A percentile compares a stretch with the other conserved stretches of the same genome.
These are phyloP conservation scores for Ceratobasidium sp. DNA, from an alignment of 1,284 basidiomycete species.

Conservation along the genomic window DNA sequence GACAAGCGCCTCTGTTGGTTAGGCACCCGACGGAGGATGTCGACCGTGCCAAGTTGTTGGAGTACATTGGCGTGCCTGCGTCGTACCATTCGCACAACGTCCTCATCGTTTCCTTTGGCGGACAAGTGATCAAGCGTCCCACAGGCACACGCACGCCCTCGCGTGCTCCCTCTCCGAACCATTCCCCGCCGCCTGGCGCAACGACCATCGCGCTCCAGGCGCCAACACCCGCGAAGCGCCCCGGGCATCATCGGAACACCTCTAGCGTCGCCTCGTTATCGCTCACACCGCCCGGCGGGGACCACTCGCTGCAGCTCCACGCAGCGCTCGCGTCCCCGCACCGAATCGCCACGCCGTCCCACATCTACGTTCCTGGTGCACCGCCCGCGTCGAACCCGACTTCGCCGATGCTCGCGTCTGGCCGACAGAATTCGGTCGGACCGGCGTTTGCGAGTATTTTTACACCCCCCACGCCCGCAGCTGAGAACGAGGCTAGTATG, in stretches of 20 bases:
- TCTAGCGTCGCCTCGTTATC: conserved; percentile 22
- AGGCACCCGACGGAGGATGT: conserved; percentile 61
- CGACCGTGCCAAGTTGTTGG: conserved; percentile 67
- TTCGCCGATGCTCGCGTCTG: conserved; percentile 44
- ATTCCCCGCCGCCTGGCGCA: conserved; percentile 12
- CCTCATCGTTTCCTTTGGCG: conserved; percentile 80
- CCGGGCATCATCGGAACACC: conserved; percentile 17
- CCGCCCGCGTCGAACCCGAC: conserved; percentile 55
- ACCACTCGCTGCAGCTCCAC: conserved; percentile 38
- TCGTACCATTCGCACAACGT: conserved; percentile 61
- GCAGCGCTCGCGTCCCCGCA: conserved; percentile 24
- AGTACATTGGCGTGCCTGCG: conserved; percentile 68
- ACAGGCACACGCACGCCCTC: conserved; percentile 37
- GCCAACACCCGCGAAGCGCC: conserved; percentile 8
- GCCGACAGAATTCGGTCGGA: conserved; percentile 12
- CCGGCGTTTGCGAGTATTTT: conserved; percentile 34
- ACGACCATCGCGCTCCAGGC: conserved; percentile 4
- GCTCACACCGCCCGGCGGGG: conserved; percentile 9
- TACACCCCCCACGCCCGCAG: conserved; percentile 30
- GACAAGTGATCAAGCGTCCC: conserved; percentile 74
- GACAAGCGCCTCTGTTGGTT: conserved; percentile 72
- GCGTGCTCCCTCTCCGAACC: conserved; percentile 26
- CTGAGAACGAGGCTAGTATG: conserved; percentile 49
- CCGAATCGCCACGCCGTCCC: conserved; percentile 59
- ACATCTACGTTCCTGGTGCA: conserved; percentile 65